Evolutionary conservation across 176 grass and related monocot genomes (phyloP).

Genomic region (Areca catechu): DNA sequence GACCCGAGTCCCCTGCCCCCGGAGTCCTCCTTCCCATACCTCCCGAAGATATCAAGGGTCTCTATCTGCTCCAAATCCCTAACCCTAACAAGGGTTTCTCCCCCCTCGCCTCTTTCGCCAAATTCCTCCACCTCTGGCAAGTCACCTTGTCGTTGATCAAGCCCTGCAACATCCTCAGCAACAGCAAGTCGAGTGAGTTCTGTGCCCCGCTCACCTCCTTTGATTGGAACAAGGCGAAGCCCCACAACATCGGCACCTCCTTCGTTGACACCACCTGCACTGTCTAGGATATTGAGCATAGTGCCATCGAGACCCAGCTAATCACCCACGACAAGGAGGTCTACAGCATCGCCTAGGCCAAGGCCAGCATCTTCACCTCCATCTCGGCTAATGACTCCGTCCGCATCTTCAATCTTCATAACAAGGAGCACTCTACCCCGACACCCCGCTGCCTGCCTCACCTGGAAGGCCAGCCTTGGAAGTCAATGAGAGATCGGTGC

Average conservation of each 20-base stretch:
- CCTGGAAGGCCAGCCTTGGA: too few species aligned
- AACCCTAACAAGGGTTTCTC: too few species aligned
- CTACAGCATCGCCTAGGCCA: conserved; percentile 90
- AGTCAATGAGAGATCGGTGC: too few species aligned
- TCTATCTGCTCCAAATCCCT: too few species aligned
- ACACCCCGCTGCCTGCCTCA: conserved; percentile 73
- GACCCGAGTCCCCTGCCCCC: too few species aligned
- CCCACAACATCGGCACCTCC: conserved; percentile 64
- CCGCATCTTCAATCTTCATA: conserved; percentile 81
- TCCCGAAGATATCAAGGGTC: too few species aligned
- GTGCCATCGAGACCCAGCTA: conserved; percentile 90
- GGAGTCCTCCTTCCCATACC: too few species aligned
- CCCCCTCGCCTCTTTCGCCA: conserved; percentile 69
- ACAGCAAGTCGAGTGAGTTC: conserved; percentile 80
- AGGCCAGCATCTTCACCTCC: conserved; percentile 73
- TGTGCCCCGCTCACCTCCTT: conserved; percentile 91
- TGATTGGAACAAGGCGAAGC: conserved; percentile 83
- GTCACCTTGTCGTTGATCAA: conserved; percentile 41
- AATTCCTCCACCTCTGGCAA: conserved; percentile 69
- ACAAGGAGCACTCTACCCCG: conserved; percentile 97
- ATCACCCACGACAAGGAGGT: conserved; percentile 99
- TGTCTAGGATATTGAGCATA: conserved; percentile 88
- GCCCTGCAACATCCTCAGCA: conserved; percentile 63
- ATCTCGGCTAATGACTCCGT: conserved; percentile 88
- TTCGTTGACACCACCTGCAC: conserved; percentile 99